Base-by-base conservation (phyloP, 306 rosid species). In the Hylodesmum podocarpum region DNA sequence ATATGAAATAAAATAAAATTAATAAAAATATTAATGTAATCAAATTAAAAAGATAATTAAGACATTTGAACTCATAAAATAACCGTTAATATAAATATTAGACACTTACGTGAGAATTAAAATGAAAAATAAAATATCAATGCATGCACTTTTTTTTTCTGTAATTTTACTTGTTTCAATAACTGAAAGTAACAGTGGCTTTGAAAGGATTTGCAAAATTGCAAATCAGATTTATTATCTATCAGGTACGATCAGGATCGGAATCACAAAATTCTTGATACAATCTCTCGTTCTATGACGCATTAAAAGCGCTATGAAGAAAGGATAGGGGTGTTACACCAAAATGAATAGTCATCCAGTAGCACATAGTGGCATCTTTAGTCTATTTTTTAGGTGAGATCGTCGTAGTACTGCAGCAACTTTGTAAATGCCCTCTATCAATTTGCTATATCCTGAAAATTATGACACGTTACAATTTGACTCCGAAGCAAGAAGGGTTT, bases 401-500 rank as follows among this genome's bases (percentile, higher is more conserved):
- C n/a, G n/a, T n/a, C n/a, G n/a, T n/a, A 39, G 29, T 36, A 31
- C 16, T 4, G 43, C 25, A 21, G 21, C 74, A 53, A 34, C 71
- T 25, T n/a, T 51, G 66, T n/a, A 66, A 40, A 50, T 80, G 74
- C 51, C 63, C 40, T 51, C 14, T 27, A 28, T 54, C 54, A 64
- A 37, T 27, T 22, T 28, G 3, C 31, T 27, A 25, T 18, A 25
- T 64, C 25, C 25, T 31, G 2, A 31, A 29, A 62, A 62, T n/a
- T n/a, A 13, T 62, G 39, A 31, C 68, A 51, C 65, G 15, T 54
- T 54, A 19, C 34, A 71, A 62, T 72, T 64, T 80, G 72, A 3
- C 51, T 34, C 14, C 4, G 50, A 40, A 53, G 9, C 4, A 29
- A 53, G 9, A 12, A 29, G 15, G 13, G 66, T 25, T 21, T 39